phyloP scores from a whole-genome alignment of 2,329 filamentous ascomycete species.

The Aspergillus quadrilineatus region DNA sequence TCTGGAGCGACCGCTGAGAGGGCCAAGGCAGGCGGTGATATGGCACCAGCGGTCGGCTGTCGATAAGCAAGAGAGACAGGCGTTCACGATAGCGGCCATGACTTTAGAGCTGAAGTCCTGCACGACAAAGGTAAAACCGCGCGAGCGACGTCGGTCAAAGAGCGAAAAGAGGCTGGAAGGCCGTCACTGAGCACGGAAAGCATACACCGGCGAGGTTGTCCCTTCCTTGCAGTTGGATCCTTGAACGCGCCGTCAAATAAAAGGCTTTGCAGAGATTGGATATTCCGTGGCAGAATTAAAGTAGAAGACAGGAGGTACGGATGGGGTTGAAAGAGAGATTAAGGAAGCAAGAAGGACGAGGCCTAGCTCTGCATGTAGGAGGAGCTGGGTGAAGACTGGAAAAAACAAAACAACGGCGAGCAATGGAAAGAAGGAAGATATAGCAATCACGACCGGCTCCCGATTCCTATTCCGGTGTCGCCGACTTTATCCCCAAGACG shows the following conservation, averaged over 20 bases:
- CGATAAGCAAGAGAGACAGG: constrained; percentile 44
- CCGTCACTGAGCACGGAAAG: constrained; percentile 13
- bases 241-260: background rate
- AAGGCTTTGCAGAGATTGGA: background rate
- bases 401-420: constrained; percentile 29
- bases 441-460: constrained; percentile 5
- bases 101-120: constrained; percentile 27
- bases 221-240: background rate
- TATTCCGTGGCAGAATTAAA: background rate
- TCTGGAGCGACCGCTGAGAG: constrained; percentile 65
- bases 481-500: background rate
- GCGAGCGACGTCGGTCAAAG: constrained; percentile 22
- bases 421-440: constrained; percentile 22
- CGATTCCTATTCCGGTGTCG: background rate
- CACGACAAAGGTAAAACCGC: constrained; percentile 29
- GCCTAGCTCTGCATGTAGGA: constrained; percentile 22
- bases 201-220: constrained; percentile 3
- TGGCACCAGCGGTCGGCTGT: constrained; percentile 45
- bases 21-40: constrained; percentile 43
- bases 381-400: constrained; percentile 18
- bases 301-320: constrained; percentile 1
- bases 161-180: constrained; percentile 15
- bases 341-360: constrained; percentile 19
- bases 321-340: constrained; percentile 11
- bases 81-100: constrained; percentile 42